A percentile compares a stretch with the other conserved stretches of the same genome.
These are phyloP conservation scores for Aspergillus udagawae DNA, from an alignment of 2,329 filamentous ascomycete genomes.

Conservation along the genomic window DNA sequence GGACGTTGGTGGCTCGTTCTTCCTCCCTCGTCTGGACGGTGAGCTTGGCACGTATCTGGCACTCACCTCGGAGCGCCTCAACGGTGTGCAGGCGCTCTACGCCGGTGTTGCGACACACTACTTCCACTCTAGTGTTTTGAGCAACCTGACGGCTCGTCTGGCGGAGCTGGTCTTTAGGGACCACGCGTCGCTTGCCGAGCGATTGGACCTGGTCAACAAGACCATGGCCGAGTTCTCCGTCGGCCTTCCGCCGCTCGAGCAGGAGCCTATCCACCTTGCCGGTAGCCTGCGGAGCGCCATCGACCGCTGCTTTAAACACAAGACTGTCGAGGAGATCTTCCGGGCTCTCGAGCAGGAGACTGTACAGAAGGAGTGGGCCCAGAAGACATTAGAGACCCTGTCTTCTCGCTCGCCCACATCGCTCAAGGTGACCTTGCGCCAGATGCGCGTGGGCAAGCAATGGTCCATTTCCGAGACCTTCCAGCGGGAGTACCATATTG, in stretches of 20 bases:
- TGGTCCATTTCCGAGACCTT: constrained; percentile 88
- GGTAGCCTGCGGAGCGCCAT: constrained; percentile 74
- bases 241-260: constrained; percentile 61
- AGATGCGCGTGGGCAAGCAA: constrained; percentile 69
- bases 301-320: constrained; percentile 73
- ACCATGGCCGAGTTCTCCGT: constrained; percentile 92
- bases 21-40: constrained; percentile 85
- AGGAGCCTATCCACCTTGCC: constrained; percentile 62
- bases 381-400: constrained; percentile 71
- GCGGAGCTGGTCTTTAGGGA: constrained; percentile 88
- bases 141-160: constrained; percentile 75
- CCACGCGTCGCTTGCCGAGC: constrained; percentile 58
- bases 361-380: constrained; percentile 67
- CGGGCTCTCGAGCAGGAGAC: constrained; percentile 56
- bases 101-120: constrained; percentile 94
- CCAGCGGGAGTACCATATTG: constrained; percentile 78
- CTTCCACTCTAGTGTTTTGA: constrained; percentile 82
- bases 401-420: constrained; percentile 77
- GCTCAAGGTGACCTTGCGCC: constrained; percentile 76
- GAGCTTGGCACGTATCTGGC: constrained; percentile 87
- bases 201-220: constrained; percentile 70
- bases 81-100: constrained; percentile 82
- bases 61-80: constrained; percentile 79
- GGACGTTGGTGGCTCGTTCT: constrained; percentile 94
- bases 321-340: constrained; percentile 67